Percentiles rank a stretch among this genome's conserved stretches.
Conservation (phyloP, 768 basidiomycete species). For the Boletus pseudo-olivaceus region DNA sequence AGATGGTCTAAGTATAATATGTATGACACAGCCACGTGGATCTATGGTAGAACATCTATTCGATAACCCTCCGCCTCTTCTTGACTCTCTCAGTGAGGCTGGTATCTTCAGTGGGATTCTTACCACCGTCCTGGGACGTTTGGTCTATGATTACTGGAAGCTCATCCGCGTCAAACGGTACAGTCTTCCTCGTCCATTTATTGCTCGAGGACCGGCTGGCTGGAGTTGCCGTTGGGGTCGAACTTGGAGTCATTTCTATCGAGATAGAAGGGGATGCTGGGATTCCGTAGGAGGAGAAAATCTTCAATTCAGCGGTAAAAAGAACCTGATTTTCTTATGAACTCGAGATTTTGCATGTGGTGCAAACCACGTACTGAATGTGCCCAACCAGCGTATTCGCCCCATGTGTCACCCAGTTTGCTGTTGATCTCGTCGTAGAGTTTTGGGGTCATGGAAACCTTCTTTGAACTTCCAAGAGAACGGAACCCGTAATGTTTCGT, state of each 20-base stretch:
- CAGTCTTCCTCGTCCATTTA: conserved; percentile 27
- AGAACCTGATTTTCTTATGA: conserved; percentile 46
- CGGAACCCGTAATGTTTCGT: conserved; percentile 71
- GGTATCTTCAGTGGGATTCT: neutral
- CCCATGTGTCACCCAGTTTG: conserved; percentile 68
- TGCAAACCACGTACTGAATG: conserved; percentile 57
- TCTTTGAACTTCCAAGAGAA: conserved; percentile 37
- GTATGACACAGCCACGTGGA: conserved; percentile 20
- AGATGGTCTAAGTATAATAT: neutral
- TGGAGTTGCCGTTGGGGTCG: conserved; percentile 31
- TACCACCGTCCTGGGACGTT: neutral
- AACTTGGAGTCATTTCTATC: conserved; percentile 10
- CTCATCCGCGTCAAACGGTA: neutral
- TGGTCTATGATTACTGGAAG: conserved; percentile 6
- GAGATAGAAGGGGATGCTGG: conserved; percentile 20
- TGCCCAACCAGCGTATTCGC: conserved; percentile 85
- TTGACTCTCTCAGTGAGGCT: conserved; percentile 44
- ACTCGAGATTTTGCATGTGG: neutral
- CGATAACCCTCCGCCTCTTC: conserved; percentile 29
- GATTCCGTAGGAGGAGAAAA: conserved; percentile 60
- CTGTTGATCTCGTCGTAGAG: conserved; percentile 70
- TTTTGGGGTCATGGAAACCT: conserved; percentile 67
- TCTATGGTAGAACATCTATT: neutral
- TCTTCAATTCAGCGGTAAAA: conserved; percentile 71
- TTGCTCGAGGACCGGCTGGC: conserved; percentile 33